phyloP scores from a whole-genome alignment of 108 stramenopile species.

The Bacterosira constricta region DNA sequence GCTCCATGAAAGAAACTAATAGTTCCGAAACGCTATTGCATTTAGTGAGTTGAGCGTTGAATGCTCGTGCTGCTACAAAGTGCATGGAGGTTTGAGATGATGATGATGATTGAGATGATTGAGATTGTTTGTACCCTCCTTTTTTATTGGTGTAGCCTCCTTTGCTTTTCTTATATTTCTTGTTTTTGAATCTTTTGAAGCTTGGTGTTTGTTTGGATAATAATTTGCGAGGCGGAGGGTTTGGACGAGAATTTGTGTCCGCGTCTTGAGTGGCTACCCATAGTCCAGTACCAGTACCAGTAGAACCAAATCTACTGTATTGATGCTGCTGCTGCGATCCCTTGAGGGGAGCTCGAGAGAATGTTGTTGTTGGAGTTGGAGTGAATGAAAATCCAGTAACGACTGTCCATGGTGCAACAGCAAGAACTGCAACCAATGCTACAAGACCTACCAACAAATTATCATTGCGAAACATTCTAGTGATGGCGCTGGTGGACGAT shows the following conservation, averaged over 20 bases:
- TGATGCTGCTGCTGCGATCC: neutral
- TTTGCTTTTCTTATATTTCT: neutral
- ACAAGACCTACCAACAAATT: too few species aligned
- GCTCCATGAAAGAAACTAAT: constrained; percentile 35
- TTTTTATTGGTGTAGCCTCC: too few species aligned
- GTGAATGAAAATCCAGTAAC: too few species aligned
- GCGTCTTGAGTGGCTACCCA: neutral
- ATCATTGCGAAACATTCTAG: neutral
- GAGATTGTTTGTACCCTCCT: neutral
- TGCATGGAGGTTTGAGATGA: neutral
- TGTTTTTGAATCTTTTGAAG: neutral
- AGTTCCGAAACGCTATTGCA: constrained; percentile 29
- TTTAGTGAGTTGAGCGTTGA: constrained; percentile 36
- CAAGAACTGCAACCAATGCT: too few species aligned
- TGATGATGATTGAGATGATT: neutral
- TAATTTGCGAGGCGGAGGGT: neutral
- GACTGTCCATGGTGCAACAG: too few species aligned
- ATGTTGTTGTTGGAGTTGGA: neutral
- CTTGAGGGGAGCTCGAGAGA: neutral
- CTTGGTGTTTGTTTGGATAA: neutral
- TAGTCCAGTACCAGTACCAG: neutral
- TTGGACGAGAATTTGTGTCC: neutral
- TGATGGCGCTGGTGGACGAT: neutral
- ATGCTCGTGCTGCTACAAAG: constrained; percentile 9
- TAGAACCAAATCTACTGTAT: neutral